phyloP scores from a whole-genome alignment of 805 yeast species.

The Lipomyces chichibuensis region DNA sequence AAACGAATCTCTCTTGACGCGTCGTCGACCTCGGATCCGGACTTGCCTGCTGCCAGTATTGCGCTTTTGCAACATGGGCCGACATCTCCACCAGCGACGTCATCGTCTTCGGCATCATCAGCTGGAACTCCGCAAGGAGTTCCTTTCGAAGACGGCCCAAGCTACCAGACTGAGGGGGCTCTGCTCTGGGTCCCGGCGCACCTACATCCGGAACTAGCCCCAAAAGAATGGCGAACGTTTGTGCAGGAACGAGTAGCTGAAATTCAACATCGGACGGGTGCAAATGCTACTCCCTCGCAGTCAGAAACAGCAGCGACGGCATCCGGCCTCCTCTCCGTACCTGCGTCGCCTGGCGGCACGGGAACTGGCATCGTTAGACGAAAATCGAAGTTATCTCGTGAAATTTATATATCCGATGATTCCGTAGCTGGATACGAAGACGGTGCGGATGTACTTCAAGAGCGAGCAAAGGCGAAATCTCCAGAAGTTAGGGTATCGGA shows the following conservation, averaged over 20 bases:
- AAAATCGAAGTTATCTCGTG: slow-evolving; percentile 29
- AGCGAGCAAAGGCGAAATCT: slow-evolving; percentile 3
- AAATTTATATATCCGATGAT: slow-evolving; percentile 19
- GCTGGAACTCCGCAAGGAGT: slow-evolving; percentile 12
- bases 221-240: slow-evolving; percentile 65
- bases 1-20: slow-evolving; percentile 49
- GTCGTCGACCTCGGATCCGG: slow-evolving; percentile 47
- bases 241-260: slow-evolving; percentile 48
- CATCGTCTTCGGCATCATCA: slow-evolving; percentile 9
- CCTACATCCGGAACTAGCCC: slow-evolving; percentile 92
- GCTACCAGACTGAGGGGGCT: slow-evolving; percentile 37
- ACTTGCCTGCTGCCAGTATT: slow-evolving; percentile 40
- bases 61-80: slow-evolving; percentile 4
- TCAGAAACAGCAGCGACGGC: not conserved
- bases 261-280: slow-evolving; percentile 32
- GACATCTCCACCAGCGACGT: slow-evolving; percentile 17
- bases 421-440: slow-evolving; percentile 22
- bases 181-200: slow-evolving; percentile 95
- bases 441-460: slow-evolving; percentile 27
- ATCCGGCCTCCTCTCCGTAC: not conserved
- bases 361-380: slow-evolving; percentile 15
- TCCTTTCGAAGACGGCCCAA: slow-evolving; percentile 15
- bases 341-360: not conserved
- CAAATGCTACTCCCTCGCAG: not conserved
- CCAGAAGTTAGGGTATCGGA: slow-evolving; percentile 22